Percentiles rank a stretch among this genome's conserved stretches.
Conservation (phyloP, 106 monocot genomes). For the Ottelia alismoides region DNA sequence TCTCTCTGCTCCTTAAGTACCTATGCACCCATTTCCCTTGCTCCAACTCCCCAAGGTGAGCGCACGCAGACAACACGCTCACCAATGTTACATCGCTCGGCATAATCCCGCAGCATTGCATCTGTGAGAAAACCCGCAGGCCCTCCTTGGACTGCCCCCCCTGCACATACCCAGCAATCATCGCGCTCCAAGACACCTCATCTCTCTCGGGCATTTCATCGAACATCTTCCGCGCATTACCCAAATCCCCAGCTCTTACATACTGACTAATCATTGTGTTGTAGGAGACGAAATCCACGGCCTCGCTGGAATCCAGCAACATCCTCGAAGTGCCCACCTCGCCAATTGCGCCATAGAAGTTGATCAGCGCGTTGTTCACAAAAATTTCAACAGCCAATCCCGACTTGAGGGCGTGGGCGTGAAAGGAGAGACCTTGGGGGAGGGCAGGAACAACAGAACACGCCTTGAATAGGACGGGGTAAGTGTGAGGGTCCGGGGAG, state of each 20-base stretch:
- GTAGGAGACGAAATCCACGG: slow-evolving; percentile 4
- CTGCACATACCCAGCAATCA: slow-evolving; percentile 43
- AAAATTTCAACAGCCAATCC: slow-evolving; percentile 3
- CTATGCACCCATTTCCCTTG: slow-evolving; percentile 44
- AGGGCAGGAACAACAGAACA: slow-evolving; percentile 3
- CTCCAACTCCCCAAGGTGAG: slow-evolving; percentile 15
- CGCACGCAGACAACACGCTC: slow-evolving; percentile 31
- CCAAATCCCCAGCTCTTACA: slow-evolving; percentile 32
- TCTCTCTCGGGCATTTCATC: slow-evolving; percentile 23
- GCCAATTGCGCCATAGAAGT: slow-evolving; percentile 7
- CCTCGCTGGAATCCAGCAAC: neutral
- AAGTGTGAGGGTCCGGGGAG: slow-evolving; percentile 17
- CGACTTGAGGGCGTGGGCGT: slow-evolving; percentile 4
- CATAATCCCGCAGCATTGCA: slow-evolving; percentile 23
- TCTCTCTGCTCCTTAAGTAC: slow-evolving; percentile 23
- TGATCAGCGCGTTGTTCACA: slow-evolving; percentile 19
- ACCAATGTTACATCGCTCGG: slow-evolving; percentile 18
- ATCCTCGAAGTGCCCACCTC: slow-evolving; percentile 1
- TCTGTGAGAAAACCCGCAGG: slow-evolving; percentile 21
- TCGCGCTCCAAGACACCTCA: slow-evolving; percentile 38
- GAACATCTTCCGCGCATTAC: slow-evolving; percentile 35
- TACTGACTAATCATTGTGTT: slow-evolving; percentile 50
- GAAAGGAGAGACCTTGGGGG: slow-evolving; percentile 8
- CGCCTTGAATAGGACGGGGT: slow-evolving; percentile 11
- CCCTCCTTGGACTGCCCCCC: slow-evolving; percentile 24